Evolutionary conservation across 345 rosid genomes (phyloP).

Genomic region (Rhodomyrtus tomentosa): DNA sequence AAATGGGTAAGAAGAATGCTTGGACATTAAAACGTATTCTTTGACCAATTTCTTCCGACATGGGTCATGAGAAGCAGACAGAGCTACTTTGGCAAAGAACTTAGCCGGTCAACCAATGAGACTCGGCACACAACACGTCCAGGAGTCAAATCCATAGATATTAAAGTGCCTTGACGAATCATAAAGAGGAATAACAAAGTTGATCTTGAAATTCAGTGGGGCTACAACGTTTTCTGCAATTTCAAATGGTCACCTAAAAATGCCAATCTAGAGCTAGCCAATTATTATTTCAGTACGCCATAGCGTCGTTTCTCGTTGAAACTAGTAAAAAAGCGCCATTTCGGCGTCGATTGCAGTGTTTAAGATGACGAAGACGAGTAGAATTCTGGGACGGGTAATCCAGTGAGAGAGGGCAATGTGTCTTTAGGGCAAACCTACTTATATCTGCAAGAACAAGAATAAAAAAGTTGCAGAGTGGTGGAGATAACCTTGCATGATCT

Average conservation of each 20-base stretch:
- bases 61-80: background rate
- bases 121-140: background rate
- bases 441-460: background rate
- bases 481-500: conserved; percentile 39
- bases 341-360: background rate
- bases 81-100: background rate
- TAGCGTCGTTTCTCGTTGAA: background rate
- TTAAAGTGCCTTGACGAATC: background rate
- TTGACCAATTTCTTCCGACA: background rate
- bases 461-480: background rate
- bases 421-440: background rate
- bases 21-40: background rate
- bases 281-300: background rate
- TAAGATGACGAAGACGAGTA: background rate
- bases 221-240: background rate
- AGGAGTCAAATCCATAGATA: background rate
- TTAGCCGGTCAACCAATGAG: background rate
- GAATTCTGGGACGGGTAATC: background rate
- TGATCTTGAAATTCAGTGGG: background rate
- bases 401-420: background rate
- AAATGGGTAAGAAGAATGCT: background rate
- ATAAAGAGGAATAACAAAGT: background rate
- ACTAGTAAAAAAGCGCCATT: background rate
- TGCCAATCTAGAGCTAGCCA: background rate
- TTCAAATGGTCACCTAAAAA: background rate